These are phyloP conservation scores for Maudiozyma humilis DNA, from an alignment of 1,139 yeast species.

Conservation along the genomic window DNA sequence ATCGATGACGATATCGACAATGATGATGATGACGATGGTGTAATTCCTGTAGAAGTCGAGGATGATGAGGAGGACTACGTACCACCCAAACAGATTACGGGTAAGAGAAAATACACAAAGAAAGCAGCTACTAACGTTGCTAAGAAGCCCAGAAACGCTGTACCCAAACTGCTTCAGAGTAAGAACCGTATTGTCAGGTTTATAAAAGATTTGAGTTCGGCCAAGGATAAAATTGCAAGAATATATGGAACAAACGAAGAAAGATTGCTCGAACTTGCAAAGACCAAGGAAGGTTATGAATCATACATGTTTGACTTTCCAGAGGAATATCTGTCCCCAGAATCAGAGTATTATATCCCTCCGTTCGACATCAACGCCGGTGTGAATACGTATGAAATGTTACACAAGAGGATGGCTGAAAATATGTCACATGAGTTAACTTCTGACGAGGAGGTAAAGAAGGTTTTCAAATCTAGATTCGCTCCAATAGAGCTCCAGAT, in stretches of 20 bases:
- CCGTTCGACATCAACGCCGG: constrained; percentile 13
- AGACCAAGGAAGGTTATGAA: constrained; percentile 34
- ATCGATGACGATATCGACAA: constrained; percentile 1
- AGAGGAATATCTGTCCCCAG: constrained; percentile 13
- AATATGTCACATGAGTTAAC: constrained; percentile 11
- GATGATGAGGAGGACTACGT: constrained; percentile 4
- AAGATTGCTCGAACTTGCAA: constrained; percentile 31
- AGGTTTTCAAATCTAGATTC: constrained; percentile 14
- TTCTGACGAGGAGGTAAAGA: constrained; percentile 11
- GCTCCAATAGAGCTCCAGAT: constrained; percentile 16
- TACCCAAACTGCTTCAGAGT: background rate
- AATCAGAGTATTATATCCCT: constrained; percentile 16
- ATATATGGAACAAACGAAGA: constrained; percentile 33
- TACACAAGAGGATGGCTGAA: constrained; percentile 9
- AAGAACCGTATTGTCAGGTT: constrained; percentile 24
- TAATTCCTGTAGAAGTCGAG: constrained; percentile 6
- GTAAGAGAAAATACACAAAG: constrained; percentile 4
- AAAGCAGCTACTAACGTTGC: constrained; percentile 1
- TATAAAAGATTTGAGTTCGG: constrained; percentile 30
- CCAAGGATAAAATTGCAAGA: constrained; percentile 34
- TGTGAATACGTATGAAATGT: constrained; percentile 8
- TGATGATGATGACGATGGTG: constrained; percentile 9
- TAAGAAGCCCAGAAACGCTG: background rate
- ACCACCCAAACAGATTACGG: background rate
- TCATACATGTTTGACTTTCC: constrained; percentile 29